phyloP scores from a whole-genome alignment of 2,329 filamentous ascomycete species.

The Atkinsonella hypoxylon region DNA sequence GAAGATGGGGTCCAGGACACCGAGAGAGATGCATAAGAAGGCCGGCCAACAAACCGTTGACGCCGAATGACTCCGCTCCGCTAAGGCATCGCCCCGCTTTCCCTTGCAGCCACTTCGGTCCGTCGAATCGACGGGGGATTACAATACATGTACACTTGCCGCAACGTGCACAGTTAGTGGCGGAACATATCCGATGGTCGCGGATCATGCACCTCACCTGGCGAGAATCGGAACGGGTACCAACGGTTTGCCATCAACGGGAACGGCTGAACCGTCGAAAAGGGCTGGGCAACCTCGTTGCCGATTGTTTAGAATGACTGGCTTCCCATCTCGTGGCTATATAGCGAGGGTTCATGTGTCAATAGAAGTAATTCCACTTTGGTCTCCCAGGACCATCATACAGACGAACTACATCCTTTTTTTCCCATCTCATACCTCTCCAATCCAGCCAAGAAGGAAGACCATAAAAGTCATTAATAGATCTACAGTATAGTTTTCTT shows the following conservation, averaged over 20 bases:
- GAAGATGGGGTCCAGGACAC: too few species aligned
- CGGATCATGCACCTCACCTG: conserved; percentile 2
- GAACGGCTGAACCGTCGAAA: not conserved
- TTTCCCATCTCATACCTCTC: too few species aligned
- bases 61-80: not conserved
- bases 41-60: too few species aligned
- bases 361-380: not conserved
- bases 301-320: not conserved
- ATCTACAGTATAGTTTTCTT: not conserved
- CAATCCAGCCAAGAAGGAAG: too few species aligned
- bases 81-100: too few species aligned
- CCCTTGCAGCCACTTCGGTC: too few species aligned
- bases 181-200: not conserved
- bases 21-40: too few species aligned
- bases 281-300: not conserved
- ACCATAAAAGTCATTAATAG: too few species aligned
- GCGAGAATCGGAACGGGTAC: not conserved
- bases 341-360: not conserved
- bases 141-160: too few species aligned
- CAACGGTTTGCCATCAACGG: too few species aligned
- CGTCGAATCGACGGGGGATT: too few species aligned
- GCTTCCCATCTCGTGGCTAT: not conserved
- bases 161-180: too few species aligned
- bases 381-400: not conserved
- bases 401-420: not conserved